phyloP scores from a whole-genome alignment of 148 eudicot genomes.

The Rhododendron vialii region DNA sequence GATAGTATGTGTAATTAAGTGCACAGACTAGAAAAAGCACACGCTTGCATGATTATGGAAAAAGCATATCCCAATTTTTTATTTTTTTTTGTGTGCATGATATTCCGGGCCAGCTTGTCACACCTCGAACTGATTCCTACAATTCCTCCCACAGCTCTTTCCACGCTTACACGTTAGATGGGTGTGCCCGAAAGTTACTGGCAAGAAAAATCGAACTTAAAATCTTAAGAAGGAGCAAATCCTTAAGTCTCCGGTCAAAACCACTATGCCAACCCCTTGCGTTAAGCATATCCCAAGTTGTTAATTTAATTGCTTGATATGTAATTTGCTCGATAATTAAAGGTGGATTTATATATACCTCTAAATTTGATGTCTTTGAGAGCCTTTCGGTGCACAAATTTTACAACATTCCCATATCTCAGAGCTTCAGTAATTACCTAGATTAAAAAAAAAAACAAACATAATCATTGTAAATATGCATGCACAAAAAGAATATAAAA shows the following conservation, averaged over 20 bases:
- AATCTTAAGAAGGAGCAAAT: neutral
- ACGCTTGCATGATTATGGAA: conserved; percentile 17
- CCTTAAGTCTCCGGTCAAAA: neutral
- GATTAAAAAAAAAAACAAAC: neutral
- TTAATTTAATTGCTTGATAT: neutral
- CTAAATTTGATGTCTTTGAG: conserved; percentile 45
- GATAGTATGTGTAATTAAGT: neutral
- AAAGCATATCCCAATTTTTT: neutral
- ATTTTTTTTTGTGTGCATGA: too few relatives aligned
- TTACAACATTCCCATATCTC: conserved; percentile 60
- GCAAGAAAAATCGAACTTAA: too few relatives aligned
- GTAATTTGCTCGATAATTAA: neutral
- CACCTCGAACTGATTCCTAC: too few relatives aligned
- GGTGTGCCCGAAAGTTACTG: neutral
- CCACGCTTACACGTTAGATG: neutral
- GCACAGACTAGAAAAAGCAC: conserved; percentile 12
- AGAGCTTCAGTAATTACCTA: conserved; percentile 63
- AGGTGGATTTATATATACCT: conserved; percentile 23
- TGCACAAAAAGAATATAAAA: neutral
- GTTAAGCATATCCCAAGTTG: neutral
- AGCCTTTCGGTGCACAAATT: conserved; percentile 61
- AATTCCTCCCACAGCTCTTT: neutral
- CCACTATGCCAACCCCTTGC: neutral
- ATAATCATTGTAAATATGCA: neutral
- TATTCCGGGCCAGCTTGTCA: too few relatives aligned